Conservation (phyloP, 2,329 filamentous ascomycete species). For the Alternaria sp. region DNA sequence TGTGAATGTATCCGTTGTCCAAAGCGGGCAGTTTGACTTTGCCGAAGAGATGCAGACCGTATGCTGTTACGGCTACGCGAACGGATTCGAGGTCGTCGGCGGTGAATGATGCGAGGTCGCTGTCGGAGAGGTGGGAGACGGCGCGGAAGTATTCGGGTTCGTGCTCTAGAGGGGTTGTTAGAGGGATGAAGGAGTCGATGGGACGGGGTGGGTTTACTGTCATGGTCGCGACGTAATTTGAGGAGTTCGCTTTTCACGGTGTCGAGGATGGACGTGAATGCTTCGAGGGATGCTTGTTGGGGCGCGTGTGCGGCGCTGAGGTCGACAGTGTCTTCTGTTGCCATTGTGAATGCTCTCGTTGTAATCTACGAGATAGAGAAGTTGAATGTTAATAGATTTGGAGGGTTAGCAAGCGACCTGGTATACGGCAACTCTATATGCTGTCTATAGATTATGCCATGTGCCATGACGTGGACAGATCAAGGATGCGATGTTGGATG, state of each 20-base stretch:
- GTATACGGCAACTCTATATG: background rate
- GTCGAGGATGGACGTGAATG: conserved; percentile 40
- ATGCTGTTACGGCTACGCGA: conserved; percentile 38
- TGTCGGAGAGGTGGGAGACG: conserved; percentile 50
- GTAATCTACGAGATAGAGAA: background rate
- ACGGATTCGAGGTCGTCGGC: conserved; percentile 33
- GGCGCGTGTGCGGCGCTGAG: conserved; percentile 42
- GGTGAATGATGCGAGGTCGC: conserved; percentile 39
- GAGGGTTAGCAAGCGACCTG: background rate
- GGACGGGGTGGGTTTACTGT: conserved; percentile 27
- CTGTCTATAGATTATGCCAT: background rate
- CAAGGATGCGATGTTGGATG: conserved; percentile 5
- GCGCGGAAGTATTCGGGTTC: conserved; percentile 47
- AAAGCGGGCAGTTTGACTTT: conserved; percentile 35
- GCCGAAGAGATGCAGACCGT: conserved; percentile 42
- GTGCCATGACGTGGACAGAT: conserved; percentile 9
- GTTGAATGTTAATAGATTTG: background rate
- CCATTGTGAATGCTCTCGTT: conserved; percentile 29
- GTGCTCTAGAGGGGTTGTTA: conserved; percentile 32
- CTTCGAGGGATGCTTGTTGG: conserved; percentile 42
- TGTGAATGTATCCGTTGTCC: conserved; percentile 38
- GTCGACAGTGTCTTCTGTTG: conserved; percentile 45
- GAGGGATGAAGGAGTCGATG: no score
- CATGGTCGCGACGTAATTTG: conserved; percentile 43
- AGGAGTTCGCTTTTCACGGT: conserved; percentile 41